Base-by-base conservation (phyloP, 1,284 basidiomycete species). In the Leccinum ponderosum region DNA sequence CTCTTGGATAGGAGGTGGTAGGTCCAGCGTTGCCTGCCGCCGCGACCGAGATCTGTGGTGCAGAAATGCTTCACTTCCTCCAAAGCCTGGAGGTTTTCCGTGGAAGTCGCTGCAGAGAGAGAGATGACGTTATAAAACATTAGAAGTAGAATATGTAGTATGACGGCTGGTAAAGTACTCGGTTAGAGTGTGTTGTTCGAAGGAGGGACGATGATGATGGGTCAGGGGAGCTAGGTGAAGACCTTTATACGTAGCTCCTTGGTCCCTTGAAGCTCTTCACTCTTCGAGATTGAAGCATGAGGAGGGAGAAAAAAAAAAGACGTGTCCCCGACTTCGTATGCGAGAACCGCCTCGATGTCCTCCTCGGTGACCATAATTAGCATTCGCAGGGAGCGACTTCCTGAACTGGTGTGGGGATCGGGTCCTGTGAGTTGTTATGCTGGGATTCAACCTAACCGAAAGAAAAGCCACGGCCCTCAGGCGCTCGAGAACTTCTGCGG, bases 21-120 rank as follows among this genome's bases (percentile, higher is more conserved):
- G 12, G 80, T 80, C 83, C 84, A 87, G 42, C 81, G 78, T 61
- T 76, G 80, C 68, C 68, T 78, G 60, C 81, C 83, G 62, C 78
- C 77, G 56, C 77, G 78, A 62, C 82, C 86, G 75, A 87, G 82
- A 73, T 87, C 83, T 4, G 86, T 88, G 42, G 76, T 75, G 29
- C 75, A 74, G 63, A 85, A 84, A 64, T 83, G 73, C 66, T 77
- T 78, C 58, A 84, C 83, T 66, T 85, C 83, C 53, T 80, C 76
- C 60, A 84, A 69, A 6, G 83, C 83, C 53, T 77, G 78, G 51
- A 79, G 74, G 64, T 81, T 76, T 58, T 85, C 84, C 4, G 77
- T 72, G 56, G 79, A 77, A 15, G 76, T 81, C 9, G 83, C 83
- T 12, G 79, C 74, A 47, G 75, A 64, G 58, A 81, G 78, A 39